phyloP scores from a whole-genome alignment of 176 grass and related monocot species.

The Hordeum marinum region DNA sequence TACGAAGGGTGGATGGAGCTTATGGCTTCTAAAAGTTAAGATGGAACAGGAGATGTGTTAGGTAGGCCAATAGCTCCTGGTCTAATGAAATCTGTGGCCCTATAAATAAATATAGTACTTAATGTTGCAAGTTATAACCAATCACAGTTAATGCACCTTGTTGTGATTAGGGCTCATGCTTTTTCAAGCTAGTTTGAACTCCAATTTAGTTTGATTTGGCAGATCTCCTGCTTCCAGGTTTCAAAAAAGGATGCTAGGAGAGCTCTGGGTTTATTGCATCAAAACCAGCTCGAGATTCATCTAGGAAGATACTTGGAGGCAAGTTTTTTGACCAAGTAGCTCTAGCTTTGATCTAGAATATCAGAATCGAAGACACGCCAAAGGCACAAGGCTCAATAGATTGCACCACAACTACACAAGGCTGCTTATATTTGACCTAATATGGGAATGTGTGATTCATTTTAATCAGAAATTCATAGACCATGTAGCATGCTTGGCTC shows the following conservation, averaged over 20 bases:
- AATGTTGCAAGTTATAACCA: not conserved
- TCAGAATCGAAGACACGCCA: not conserved
- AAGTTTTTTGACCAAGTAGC: not conserved
- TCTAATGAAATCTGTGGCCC: not conserved
- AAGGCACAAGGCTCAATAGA: not conserved
- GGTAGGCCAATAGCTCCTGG: not conserved
- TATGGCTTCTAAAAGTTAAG: conserved; percentile 2
- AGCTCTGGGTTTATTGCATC: not conserved
- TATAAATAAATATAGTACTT: not conserved
- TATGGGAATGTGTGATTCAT: not conserved
- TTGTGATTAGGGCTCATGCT: not conserved
- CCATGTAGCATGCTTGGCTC: not conserved
- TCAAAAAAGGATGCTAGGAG: not conserved
- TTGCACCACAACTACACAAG: not conserved
- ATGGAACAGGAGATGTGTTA: not conserved
- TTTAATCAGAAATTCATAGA: not conserved
- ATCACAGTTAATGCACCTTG: not conserved
- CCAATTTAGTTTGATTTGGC: not conserved
- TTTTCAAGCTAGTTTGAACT: not conserved
- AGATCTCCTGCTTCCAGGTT: not conserved
- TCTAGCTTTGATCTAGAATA: not conserved
- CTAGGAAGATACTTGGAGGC: not conserved
- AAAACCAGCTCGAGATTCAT: not conserved
- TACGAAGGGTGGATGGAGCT: not conserved
- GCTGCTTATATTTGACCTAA: not conserved